A percentile compares a stretch with the other conserved stretches of the same genome.
phyloP scores from a whole-genome alignment of 139 green algal genomes.

The Tetradesmus obliquus region DNA sequence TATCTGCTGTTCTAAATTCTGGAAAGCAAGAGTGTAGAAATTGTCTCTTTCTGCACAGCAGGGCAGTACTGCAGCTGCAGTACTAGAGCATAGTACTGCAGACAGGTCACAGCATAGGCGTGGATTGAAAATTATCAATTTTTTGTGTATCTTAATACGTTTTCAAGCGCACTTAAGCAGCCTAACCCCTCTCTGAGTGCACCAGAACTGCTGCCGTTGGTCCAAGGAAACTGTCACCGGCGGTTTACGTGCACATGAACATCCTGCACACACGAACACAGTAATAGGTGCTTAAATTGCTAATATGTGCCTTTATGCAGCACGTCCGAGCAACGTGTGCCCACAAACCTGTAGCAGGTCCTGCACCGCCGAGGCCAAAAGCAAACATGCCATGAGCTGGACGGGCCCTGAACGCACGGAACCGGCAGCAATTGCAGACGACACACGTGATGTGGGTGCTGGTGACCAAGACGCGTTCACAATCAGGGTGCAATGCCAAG shows the following conservation, averaged over 20 bases:
- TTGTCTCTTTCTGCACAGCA: not conserved
- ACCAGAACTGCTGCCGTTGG: not conserved
- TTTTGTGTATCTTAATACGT: too few relatives aligned
- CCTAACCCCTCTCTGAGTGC: not conserved
- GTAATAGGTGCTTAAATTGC: too few relatives aligned
- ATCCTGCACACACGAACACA: not conserved
- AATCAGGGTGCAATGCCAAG: slow-evolving; percentile 30
- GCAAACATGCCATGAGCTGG: not conserved
- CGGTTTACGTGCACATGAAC: not conserved
- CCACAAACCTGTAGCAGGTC: not conserved
- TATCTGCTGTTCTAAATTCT: too few relatives aligned
- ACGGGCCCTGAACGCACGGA: not conserved
- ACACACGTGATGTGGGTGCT: not conserved
- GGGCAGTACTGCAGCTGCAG: not conserved
- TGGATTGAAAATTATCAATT: too few relatives aligned
- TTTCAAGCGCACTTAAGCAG: not conserved
- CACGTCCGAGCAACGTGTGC: too few relatives aligned
- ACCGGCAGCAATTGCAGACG: not conserved
- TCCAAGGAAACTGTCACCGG: not conserved
- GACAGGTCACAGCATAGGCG: not conserved
- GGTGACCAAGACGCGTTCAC: not conserved
- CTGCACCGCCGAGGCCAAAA: not conserved
- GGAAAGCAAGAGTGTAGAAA: too few relatives aligned
- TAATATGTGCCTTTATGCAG: too few relatives aligned
- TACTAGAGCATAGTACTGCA: not conserved